Evolutionary conservation across 2,329 filamentous ascomycete species (phyloP), one percentile per base, ranked within the genome.

Genomic region (Aschersonia sp.): DNA sequence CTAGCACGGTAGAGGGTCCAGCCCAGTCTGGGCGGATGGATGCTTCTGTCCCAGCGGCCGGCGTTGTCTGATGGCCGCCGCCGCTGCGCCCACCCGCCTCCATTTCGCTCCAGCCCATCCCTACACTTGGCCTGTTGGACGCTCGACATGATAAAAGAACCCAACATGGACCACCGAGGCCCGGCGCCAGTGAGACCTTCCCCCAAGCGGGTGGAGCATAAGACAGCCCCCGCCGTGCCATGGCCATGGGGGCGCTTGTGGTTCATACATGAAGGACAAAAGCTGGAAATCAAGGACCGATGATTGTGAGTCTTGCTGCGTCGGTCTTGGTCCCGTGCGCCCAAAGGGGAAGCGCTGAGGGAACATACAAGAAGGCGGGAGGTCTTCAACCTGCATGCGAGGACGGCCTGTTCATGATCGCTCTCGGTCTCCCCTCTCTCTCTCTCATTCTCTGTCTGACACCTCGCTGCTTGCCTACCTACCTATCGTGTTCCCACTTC

Each of bases 361-460:
- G 35, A 42, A 11, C 22, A 49, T 52, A 52, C 47, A 52, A 52
- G 51, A 52, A 47, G 51, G 49, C 51, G 49, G 50, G 49, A 48
- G 40, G 45, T 42, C 46, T 51, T 45, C 32, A 42, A 41, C 44
- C 40, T 46, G 45, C 49, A 44, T 46, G 40, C 29, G 42, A 44
- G 35, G 45, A 43, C 44, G 37, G 43, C 32, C 9, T 43, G 14
- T 10, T n/a, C 32, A 31, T 30, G 37, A 22, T 31, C 44, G 30
- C 32, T 29, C 12, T 37, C 35, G 8, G 29, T 12, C 32, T 37
- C 40, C 35, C 39, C 22, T 32, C 11, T 9, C 44, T 12, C 35
- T 29, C 30, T 37, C 35, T 5, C 40, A 42, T 42, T 42, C 22
- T 29, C 40, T 14, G 22, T 3, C 40, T 42, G 12, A 9, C 35